Evolutionary conservation across 1,284 basidiomycete genomes (phyloP).

Genomic region (Volvariella surrecta): DNA sequence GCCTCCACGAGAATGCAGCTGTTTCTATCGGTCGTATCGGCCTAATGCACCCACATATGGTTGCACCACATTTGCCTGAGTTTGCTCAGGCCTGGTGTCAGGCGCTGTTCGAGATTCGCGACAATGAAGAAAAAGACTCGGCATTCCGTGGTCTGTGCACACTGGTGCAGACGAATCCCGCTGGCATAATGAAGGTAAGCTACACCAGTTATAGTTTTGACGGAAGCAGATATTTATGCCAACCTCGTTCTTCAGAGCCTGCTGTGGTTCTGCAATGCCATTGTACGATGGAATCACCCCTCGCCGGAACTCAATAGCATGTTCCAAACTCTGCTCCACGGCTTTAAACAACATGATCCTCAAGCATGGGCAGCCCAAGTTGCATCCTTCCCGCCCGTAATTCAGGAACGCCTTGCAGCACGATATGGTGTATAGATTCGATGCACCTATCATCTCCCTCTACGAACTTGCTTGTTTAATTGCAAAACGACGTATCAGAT

Average conservation of each 20-base stretch:
- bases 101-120: constrained; percentile 95
- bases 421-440: constrained; percentile 63
- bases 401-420: constrained; percentile 67
- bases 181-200: constrained; percentile 79
- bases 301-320: constrained; percentile 84
- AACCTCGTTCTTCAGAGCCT: constrained; percentile 59
- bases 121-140: constrained; percentile 99
- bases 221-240: not conserved
- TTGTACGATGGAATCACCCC: constrained; percentile 87
- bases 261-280: constrained; percentile 95
- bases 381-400: constrained; percentile 65
- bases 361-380: constrained; percentile 74
- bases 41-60: constrained; percentile 81
- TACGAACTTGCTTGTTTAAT: constrained; percentile 8
- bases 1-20: constrained; percentile 95
- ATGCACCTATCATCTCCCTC: constrained; percentile 11
- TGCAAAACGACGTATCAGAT: not conserved
- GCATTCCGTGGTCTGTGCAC: constrained; percentile 97
- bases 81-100: constrained; percentile 98
- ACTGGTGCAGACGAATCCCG: constrained; percentile 90
- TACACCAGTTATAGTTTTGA: not conserved
- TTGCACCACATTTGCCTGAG: constrained; percentile 85
- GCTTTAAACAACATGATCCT: constrained; percentile 81
- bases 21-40: constrained; percentile 98
- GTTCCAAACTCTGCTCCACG: constrained; percentile 80